A percentile compares a stretch with the other conserved stretches of the same genome.
Evolutionary conservation across 208 protist species (phyloP).

Genomic region (Acanthamoeba culbertsoni): DNA sequence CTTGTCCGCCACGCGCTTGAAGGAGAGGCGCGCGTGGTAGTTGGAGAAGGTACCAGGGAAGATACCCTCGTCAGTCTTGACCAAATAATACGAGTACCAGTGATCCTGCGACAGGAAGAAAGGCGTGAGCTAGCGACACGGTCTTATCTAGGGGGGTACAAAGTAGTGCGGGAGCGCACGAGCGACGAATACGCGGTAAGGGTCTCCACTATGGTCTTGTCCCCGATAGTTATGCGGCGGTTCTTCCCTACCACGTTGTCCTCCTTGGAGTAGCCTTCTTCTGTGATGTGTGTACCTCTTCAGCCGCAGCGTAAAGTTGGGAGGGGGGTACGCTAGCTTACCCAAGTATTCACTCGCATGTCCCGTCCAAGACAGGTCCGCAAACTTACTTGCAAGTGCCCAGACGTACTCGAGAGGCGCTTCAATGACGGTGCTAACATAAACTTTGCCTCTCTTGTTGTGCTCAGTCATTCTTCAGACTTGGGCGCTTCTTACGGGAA

Average conservation of each 20-base stretch:
- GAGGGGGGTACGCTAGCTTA: neutral
- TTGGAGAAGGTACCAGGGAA: neutral
- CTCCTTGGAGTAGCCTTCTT: neutral
- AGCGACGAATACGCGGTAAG: neutral
- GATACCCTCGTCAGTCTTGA: neutral
- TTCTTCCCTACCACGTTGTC: neutral
- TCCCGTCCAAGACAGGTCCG: neutral
- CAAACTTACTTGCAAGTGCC: neutral
- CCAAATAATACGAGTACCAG: neutral
- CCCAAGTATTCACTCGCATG: neutral
- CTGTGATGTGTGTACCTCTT: neutral
- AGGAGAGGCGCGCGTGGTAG: neutral
- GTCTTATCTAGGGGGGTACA: neutral
- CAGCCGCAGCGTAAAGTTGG: no score
- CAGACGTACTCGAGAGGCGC: neutral
- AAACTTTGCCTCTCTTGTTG: neutral
- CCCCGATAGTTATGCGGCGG: neutral
- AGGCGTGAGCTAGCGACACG: neutral
- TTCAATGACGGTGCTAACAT: neutral
- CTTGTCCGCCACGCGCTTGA: conserved; percentile 16
- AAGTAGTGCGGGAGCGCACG: neutral
- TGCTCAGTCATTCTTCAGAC: no score
- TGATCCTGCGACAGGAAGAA: neutral
- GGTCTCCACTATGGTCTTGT: neutral
- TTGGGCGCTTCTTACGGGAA: no score